Evolutionary conservation across 176 grass and related monocot genomes (phyloP).

Genomic region (Zoysia pacifica): DNA sequence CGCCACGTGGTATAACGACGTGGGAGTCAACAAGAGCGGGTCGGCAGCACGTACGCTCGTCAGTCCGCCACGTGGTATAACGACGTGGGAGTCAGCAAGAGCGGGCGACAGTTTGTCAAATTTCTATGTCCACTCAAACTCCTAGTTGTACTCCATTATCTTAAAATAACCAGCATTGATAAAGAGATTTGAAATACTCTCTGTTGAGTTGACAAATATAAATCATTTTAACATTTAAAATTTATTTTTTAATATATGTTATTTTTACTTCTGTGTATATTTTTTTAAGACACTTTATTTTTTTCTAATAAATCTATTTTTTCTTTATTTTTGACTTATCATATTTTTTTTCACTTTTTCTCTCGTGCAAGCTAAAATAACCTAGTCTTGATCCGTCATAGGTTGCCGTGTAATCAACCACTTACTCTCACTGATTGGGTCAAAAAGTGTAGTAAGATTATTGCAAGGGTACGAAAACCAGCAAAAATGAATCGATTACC

Average conservation of each 20-base stretch:
- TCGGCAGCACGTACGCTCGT: no score
- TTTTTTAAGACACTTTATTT: no score
- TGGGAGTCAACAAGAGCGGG: not conserved
- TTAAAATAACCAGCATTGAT: not conserved
- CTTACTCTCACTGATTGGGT: no score
- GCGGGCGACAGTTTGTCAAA: not conserved
- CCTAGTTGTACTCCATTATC: not conserved
- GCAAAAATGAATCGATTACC: conserved; percentile 25
- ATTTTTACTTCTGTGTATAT: no score
- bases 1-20: not conserved
- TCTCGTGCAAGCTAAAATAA: no score
- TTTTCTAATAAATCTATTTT: no score
- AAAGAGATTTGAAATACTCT: not conserved
- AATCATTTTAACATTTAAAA: no score
- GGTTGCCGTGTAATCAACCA: not conserved
- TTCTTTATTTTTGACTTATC: no score
- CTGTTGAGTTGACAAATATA: no score
- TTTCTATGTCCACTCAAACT: not conserved
- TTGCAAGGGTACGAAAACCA: not conserved
- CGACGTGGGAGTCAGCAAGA: not conserved
- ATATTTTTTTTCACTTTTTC: no score
- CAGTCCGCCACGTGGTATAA: not conserved
- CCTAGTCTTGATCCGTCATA: not conserved
- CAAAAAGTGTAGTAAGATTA: not conserved
- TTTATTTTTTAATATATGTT: no score